Conservation (phyloP, 345 rosid genomes). For the Physaria fendleri region DNA sequence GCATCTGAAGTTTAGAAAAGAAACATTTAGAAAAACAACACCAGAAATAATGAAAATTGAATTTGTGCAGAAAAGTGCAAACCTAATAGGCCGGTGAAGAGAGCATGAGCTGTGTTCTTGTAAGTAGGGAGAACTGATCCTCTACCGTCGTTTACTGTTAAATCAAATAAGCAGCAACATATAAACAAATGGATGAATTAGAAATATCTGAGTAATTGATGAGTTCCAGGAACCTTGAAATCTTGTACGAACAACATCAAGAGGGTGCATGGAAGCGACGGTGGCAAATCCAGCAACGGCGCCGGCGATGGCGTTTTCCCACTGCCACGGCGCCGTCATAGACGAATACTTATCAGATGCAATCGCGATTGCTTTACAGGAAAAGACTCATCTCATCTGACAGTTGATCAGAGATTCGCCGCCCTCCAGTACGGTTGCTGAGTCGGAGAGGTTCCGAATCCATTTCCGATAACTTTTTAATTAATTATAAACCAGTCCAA, state of each 20-base stretch:
- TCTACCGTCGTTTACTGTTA: conserved; percentile 76
- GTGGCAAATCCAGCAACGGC: conserved; percentile 88
- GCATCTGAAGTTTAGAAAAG: conserved; percentile 53
- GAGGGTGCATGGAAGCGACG: conserved; percentile 73
- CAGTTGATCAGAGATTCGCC: conserved; percentile 4
- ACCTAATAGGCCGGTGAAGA: conserved; percentile 77
- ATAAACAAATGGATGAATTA: conserved; percentile 1
- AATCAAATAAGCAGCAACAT: conserved; percentile 6
- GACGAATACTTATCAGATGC: neutral
- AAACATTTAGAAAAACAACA: neutral
- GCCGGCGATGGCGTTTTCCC: conserved; percentile 90
- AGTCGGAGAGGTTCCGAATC: no score
- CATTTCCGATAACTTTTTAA: no score
- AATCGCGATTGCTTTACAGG: no score
- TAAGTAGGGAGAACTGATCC: conserved; percentile 53
- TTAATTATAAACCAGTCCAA: neutral
- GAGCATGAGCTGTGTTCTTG: conserved; percentile 75
- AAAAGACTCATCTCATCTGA: no score
- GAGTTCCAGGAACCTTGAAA: conserved; percentile 59
- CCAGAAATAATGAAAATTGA: neutral
- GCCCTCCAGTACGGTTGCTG: neutral
- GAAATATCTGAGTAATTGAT: neutral
- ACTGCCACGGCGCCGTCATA: conserved; percentile 46
- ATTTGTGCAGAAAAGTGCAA: conserved; percentile 19
- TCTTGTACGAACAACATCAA: conserved; percentile 88